These are phyloP conservation scores for Carnegiea gigantea DNA, from an alignment of 179 eudicot genomes.

Conservation along the genomic window DNA sequence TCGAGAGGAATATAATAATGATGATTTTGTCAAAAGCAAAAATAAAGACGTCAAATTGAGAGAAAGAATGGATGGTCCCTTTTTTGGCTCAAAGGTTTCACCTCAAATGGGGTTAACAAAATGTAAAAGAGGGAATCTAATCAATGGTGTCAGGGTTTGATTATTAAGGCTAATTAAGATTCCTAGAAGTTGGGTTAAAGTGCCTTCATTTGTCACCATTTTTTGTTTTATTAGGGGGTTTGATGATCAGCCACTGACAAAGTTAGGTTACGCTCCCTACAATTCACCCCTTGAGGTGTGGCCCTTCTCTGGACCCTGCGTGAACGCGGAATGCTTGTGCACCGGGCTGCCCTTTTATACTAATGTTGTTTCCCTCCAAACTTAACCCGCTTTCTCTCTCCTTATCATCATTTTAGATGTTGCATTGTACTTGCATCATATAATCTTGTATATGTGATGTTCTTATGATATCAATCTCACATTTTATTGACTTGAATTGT, in stretches of 20 bases:
- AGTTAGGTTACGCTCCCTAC: too few relatives aligned
- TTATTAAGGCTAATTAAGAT: background rate
- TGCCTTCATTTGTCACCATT: background rate
- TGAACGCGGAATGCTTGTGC: too few relatives aligned
- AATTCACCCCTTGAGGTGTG: too few relatives aligned
- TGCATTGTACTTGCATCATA: too few relatives aligned
- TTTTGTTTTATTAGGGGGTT: background rate
- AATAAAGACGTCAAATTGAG: constrained; percentile 2
- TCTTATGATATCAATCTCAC: too few relatives aligned
- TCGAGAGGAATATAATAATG: background rate
- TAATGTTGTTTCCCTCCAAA: background rate
- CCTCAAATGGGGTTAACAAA: background rate
- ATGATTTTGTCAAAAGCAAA: background rate
- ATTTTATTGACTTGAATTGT: too few relatives aligned
- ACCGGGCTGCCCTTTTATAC: too few relatives aligned
- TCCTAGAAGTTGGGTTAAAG: background rate
- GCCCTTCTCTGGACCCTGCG: too few relatives aligned
- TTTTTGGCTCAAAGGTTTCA: background rate
- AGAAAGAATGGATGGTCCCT: background rate
- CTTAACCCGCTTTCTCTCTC: too few relatives aligned
- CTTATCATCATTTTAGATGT: too few relatives aligned
- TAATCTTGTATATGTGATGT: too few relatives aligned
- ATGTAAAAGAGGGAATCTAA: background rate
- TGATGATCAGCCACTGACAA: too few relatives aligned
- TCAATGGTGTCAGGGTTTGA: background rate